Base-by-base conservation (phyloP, 768 basidiomycete genomes). In the Tulasnella sp. region DNA sequence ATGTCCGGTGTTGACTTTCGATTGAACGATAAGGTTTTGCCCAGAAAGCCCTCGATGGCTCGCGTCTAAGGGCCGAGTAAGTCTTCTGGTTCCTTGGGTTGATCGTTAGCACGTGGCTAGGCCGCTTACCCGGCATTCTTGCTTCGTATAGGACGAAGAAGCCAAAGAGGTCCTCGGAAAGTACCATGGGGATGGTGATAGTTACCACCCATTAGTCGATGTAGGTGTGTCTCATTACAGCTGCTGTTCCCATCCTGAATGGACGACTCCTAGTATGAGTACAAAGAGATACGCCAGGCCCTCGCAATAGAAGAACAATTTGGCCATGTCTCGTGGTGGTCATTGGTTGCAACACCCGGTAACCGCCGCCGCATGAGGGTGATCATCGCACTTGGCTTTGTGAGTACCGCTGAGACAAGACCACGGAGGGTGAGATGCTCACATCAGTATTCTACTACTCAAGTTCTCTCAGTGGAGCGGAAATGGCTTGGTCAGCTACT, bases 391-490 rank as follows among this genome's bases (percentile, higher is more conserved):
- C 52, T 54, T 11, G 52, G 36, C 21, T 54, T 54, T 25, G 41
- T 43, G n/a, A 43, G 41, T 49, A 9, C 6, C 48, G n/a, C 34
- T 7, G 11, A n/a, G n/a, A n/a, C n/a, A n/a, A n/a, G 14, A 46
- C 21, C 17, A 11, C 17, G 36, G 36, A 39, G 11, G 11, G 43
- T 9, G 11, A 12, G 9, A 11, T 21, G 43, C 21, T 7, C 19
- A 46, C 43, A 46, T 46, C 11, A 11, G 9, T 27, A 25, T n/a
- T 21, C 50, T 29, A 12, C 14, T 25, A 8, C 6, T 12, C 9
- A 12, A 36, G 37, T 50, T 88, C 76, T 86, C 84, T 0, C 86
- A 88, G 60, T 86, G 83, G 85, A 81, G 79, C 6, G 86, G 84
- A 12, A 87, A 87, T 63, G 86, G 77, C 56, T 81, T 89, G 50